A percentile compares a stretch with the other conserved stretches of the same genome.
Evolutionary conservation across 2,329 filamentous ascomycete genomes (phyloP).

Genomic region (Fusarium dlaminii): DNA sequence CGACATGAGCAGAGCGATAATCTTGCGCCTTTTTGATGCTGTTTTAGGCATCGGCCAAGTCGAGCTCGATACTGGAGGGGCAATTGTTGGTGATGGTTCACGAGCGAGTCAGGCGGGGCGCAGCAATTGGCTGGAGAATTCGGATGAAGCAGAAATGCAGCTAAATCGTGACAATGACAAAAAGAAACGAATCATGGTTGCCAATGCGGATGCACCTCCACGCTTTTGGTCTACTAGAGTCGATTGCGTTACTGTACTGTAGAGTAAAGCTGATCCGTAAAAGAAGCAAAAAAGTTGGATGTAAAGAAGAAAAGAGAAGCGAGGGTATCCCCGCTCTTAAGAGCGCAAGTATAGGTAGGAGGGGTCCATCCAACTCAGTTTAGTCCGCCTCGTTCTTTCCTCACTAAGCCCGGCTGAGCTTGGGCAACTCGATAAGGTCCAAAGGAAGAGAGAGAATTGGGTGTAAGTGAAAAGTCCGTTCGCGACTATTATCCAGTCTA

Average conservation of each 20-base stretch:
- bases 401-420: slow-evolving; percentile 1
- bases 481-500: slow-evolving; percentile 1
- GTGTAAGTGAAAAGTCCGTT: background rate
- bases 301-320: slow-evolving; percentile 8
- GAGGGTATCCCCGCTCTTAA: slow-evolving; percentile 24
- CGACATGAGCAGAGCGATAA: slow-evolving; percentile 15
- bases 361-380: slow-evolving; percentile 1
- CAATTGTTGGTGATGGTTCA: background rate
- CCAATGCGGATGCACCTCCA: background rate
- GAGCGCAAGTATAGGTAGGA: slow-evolving; percentile 18
- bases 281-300: slow-evolving; percentile 17
- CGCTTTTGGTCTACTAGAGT: slow-evolving; percentile 2
- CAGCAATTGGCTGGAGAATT: background rate
- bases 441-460: background rate
- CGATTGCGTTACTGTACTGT: background rate
- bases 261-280: background rate
- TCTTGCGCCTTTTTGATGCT: background rate
- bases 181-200: slow-evolving; percentile 10
- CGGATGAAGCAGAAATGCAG: slow-evolving; percentile 5
- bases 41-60: slow-evolving; percentile 5
- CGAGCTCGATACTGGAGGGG: background rate
- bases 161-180: slow-evolving; percentile 2
- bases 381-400: slow-evolving; percentile 16
- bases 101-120: background rate
- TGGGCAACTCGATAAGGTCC: background rate